Conservation (phyloP, 371 early-diverging fungal species). For the Mortierella sp. region DNA sequence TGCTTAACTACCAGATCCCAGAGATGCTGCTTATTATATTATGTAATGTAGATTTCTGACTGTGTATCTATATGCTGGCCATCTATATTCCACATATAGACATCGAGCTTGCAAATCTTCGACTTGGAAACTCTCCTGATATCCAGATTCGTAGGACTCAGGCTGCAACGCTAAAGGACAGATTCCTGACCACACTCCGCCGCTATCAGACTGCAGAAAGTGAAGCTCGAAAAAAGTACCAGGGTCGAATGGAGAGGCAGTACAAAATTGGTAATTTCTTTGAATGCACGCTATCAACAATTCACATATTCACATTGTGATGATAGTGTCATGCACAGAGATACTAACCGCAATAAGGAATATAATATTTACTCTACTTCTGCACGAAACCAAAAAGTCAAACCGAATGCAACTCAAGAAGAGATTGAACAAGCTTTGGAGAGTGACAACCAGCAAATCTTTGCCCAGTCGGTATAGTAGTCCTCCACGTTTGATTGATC, state of each 20-base stretch:
- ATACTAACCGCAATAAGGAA: too few relatives aligned
- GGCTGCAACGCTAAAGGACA: conserved; percentile 81
- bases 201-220: conserved; percentile 86
- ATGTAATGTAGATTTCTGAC: not conserved
- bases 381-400: conserved; percentile 62
- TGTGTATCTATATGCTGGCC: not conserved
- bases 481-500: not conserved
- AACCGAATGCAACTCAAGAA: conserved; percentile 86
- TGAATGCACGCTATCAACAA: not conserved
- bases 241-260: conserved; percentile 88
- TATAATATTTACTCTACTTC: not conserved
- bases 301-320: not conserved
- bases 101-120: conserved; percentile 45
- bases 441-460: conserved; percentile 81
- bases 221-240: conserved; percentile 85
- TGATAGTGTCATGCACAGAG: too few relatives aligned
- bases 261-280: conserved; percentile 78
- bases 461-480: conserved; percentile 83
- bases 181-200: conserved; percentile 86
- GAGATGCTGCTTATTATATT: not conserved
- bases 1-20: not conserved
- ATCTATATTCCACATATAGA: conserved; percentile 9
- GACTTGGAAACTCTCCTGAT: conserved; percentile 37
- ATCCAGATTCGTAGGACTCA: conserved; percentile 56
- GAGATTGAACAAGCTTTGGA: conserved; percentile 85